Evolutionary conservation across 148 eudicot genomes (phyloP).

Genomic region (Oxyria digyna): DNA sequence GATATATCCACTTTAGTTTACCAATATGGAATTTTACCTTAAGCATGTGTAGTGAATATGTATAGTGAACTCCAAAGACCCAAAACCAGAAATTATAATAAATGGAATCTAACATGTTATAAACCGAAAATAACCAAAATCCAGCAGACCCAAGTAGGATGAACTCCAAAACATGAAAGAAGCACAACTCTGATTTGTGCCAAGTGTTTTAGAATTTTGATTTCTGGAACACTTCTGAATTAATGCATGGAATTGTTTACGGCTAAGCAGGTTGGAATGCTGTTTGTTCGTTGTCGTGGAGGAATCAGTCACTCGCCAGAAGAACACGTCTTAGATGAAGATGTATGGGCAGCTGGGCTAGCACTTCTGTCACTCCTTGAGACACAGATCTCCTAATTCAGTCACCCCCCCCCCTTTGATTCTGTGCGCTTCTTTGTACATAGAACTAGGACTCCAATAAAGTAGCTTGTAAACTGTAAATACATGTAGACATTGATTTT

Average conservation of each 20-base stretch:
- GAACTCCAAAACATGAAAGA: not conserved
- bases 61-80: too few species aligned
- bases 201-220: not conserved
- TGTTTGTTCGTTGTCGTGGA: slow-evolving; percentile 94
- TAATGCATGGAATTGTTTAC: not conserved
- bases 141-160: not conserved
- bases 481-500: slow-evolving; percentile 2
- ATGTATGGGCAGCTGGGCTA: slow-evolving; percentile 91
- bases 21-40: not conserved
- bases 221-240: not conserved
- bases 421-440: slow-evolving; percentile 1
- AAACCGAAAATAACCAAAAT: not conserved
- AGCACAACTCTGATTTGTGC: not conserved
- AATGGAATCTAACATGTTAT: not conserved
- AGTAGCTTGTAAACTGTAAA: slow-evolving; percentile 2
- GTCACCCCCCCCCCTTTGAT: not conserved
- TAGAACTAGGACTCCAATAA: not conserved
- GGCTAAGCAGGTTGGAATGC: slow-evolving; percentile 65
- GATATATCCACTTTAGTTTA: not conserved
- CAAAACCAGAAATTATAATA: not conserved
- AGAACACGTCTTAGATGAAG: slow-evolving; percentile 77
- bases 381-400: slow-evolving; percentile 17
- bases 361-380: slow-evolving; percentile 65
- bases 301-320: slow-evolving; percentile 96
- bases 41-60: not conserved